Evolutionary conservation across 106 monocot species (phyloP), one percentile per base, ranked within the genome.

Genomic region (Dendrobium catenatum): DNA sequence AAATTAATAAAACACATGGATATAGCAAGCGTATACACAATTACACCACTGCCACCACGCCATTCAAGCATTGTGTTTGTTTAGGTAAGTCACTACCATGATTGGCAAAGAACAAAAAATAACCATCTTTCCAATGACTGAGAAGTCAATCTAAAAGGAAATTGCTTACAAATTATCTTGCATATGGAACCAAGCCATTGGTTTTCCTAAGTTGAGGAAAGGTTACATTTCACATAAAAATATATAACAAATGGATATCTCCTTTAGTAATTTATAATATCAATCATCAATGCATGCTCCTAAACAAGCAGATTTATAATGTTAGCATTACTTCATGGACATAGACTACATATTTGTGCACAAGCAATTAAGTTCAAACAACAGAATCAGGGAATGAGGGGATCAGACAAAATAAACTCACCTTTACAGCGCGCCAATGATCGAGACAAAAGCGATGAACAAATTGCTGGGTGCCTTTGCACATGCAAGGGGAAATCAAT

Each of bases 391-490:
- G 26, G 58, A 10, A 13, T 9, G 31, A 55, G 10, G 15, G 9
- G n/a, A 76, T 17, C 13, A 75, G 42, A 15, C 26, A 78, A 20
- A 29, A 77, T n/a, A 73, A 26, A 37, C 37, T 83, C 86, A 80
- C 98, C 93, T 99, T 95, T 42, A 99, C 91, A 61, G 95, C 86
- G 64, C 98, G 93, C 98, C 98, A 99, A 82, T 99, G 95, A 79
- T 95, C 98, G 76, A 99, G 95, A 88, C 98, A 99, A 43, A 90
- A 95, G 5, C 98, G 95, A 70, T 99, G 98, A 81, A 99, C 98
- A 91, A 99, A 99, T 84, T 95, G 95, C 49, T 95, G 95, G 15
- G 98, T 95, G 26, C 98, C 98, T 85, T 95, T 95, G 84, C 98
- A 99, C 98, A 99, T 93, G 87, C 98, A 99, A 29, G 98, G 98